Base-by-base conservation (phyloP, 768 basidiomycete species). In the Neoboletus brunneissimus region DNA sequence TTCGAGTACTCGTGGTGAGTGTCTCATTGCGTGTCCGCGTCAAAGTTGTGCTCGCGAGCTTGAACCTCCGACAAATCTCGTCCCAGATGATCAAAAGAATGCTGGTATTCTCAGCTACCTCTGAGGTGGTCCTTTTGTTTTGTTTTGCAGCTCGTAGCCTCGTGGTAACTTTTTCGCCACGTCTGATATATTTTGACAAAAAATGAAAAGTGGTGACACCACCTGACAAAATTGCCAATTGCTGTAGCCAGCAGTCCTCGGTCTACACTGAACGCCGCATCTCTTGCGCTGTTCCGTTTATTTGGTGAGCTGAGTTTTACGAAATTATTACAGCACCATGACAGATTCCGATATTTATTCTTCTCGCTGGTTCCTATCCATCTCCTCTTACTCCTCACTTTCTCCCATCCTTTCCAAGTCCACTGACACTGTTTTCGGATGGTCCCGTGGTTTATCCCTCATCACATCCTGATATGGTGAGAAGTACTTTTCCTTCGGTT, bases 301-400 rank as follows among this genome's bases (percentile, higher is more conserved):
- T 60, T 38, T 52, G 54, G 57, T 67, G 62, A 62, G 69, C 48
- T 56, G 27, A 60, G 25, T 59, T 68, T 73, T 73, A 68, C 68
- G 70, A 63, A 55, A 72, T 65, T n/a, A 63, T 73, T 63, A 73
- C 69, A 62, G 18, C 52, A 67, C 51, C 46, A 49, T 61, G 67
- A 60, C 69, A 41, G 27, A 53, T 66, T 51, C 56, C 52, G 56
- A 52, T 41, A 38, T 38, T 40, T 34, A 52, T 38, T 34, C 50
- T 57, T 65, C 59, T 57, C 38, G 37, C 47, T 49, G 32, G 31
- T 64, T 62, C 48, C 34, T 50, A 54, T 51, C 49, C 40, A 12
- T 54, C 42, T 38, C 54, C 40, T 48, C 35, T 42, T 32, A 4
- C 44, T 47, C 44, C 47, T 51, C 40, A 20, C 29, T 50, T 51